A percentile compares a stretch with the other conserved stretches of the same genome.
phyloP scores from a whole-genome alignment of 352 stramenopile genomes.

The Thraustotheca clavata region DNA sequence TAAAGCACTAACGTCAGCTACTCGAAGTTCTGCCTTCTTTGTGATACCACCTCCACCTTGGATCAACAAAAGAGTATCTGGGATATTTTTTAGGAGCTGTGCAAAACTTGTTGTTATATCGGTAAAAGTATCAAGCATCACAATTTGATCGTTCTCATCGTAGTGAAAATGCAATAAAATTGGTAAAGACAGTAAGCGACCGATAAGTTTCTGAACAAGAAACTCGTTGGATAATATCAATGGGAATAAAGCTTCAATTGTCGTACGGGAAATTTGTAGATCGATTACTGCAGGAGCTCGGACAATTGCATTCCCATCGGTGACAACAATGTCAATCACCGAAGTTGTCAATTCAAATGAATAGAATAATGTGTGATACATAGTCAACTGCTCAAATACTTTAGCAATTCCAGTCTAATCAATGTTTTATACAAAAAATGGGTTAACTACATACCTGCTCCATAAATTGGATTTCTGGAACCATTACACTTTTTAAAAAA shows the following conservation, averaged over 20 bases:
- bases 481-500: constrained; percentile 11
- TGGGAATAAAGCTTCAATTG: constrained; percentile 61
- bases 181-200: not conserved
- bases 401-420: constrained; percentile 26
- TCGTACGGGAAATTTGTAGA: constrained; percentile 41
- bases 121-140: not conserved
- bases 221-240: constrained; percentile 43
- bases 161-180: constrained; percentile 14
- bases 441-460: not conserved
- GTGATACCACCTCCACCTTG: too few species aligned
- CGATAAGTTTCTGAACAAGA: constrained; percentile 49
- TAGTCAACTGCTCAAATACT: constrained; percentile 50
- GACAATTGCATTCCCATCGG: constrained; percentile 39
- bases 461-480: constrained; percentile 12
- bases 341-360: constrained; percentile 30
- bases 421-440: not conserved
- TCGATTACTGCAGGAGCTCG: constrained; percentile 32
- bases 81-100: not conserved
- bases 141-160: not conserved
- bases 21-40: too few species aligned
- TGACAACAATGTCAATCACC: constrained; percentile 35
- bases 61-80: not conserved
- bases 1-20: too few species aligned
- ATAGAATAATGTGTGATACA: constrained; percentile 51
- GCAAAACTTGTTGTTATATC: not conserved